Evolutionary conservation across 208 protist species (phyloP), one percentile per base, ranked within the genome.

Genomic region (Phytomonas francai): DNA sequence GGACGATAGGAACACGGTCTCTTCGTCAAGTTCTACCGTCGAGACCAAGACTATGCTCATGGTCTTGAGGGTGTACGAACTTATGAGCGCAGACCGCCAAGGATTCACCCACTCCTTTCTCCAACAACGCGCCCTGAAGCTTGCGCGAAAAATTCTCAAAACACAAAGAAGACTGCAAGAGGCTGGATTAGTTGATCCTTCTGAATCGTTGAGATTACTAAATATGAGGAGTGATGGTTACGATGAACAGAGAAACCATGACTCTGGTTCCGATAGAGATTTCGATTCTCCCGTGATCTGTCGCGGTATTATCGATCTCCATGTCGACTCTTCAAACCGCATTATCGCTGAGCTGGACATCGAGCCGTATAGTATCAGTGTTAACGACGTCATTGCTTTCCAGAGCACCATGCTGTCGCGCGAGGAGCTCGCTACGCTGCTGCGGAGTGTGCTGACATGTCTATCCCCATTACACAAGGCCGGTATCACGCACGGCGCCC

Each of bases 381-480:
- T 95, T n/a, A 77, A 72, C 12, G 81, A 91, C 42, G 45, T 91
- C 42, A 72, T 92, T 42, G 89, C 86, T 12, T 82, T 77, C 29
- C 67, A 59, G 54, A 54, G 16, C 59, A 56, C 59, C 1, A 72
- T 78, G 0, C 70, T 91, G 45, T 67, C 65, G 27, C 71, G 76
- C 65, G 27, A 33, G 19, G 85, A 88, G 34, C 31, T 89, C 0
- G 16, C 84, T 0, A 71, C 84, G 14, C 42, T 94, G 30, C 60
- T 94, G 14, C 76, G 79, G 34, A 87, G 72, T 33, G 65, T 85
- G 59, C 70, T 86, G 14, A 45, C 58, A n/a, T 84, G 80, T 63
- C 61, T 84, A 0, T 73, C 65, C 19, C 28, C 59, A 12, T 72
- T 95, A 68, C 89, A 95, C 70, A 63, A 74, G 30, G 75, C 73